Base-by-base conservation (phyloP, 148 eudicot species). In the Nyssa sinensis region DNA sequence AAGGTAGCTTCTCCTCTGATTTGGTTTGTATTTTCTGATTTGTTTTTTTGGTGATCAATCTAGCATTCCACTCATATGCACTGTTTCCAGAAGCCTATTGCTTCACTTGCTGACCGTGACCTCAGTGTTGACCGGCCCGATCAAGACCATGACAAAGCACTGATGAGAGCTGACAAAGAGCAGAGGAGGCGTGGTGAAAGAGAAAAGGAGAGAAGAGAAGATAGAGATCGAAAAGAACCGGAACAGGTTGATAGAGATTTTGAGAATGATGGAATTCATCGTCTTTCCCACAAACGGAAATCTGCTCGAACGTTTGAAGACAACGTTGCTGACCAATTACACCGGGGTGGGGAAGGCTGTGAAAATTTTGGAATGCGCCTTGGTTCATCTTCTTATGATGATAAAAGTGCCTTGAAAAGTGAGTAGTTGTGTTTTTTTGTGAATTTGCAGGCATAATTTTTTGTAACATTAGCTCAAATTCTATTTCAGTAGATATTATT, bases 191-290 rank as follows among this genome's bases (percentile, higher is more conserved):
- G 71, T 41, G 59, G 31, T 47, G 77, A 83, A 21, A 78, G 70
- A 71, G 88, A 85, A 57, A 81, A 73, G 71, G 83, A 77, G 21
- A 77, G 79, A 76, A 69, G 81, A 66, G 82, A 80, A 64, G 82
- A 79, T 58, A 63, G 72, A 69, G 86, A 84, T 7, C 31, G 53
- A 57, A 67, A 65, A 35, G 86, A 89, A 35, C 69, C 31, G 72
- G 85, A 75, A 24, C 68, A 41, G 58, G 89, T 76, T 79, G 90
- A 84, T 74, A 67, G 66, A 66, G 84, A 82, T 27, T 78, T 70
- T 64, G 77, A 78, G 59, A 74, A 79, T 33, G 84, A 77, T 68
- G 72, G 68, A 37, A 67, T 35, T 58, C 68, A 84, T 57, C 72
- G 19, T 17, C 13, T 67, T 28, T 30, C 80, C 37, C 76, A 41